phyloP scores from a whole-genome alignment of 2,329 filamentous ascomycete species.

The Xylariales sp. region DNA sequence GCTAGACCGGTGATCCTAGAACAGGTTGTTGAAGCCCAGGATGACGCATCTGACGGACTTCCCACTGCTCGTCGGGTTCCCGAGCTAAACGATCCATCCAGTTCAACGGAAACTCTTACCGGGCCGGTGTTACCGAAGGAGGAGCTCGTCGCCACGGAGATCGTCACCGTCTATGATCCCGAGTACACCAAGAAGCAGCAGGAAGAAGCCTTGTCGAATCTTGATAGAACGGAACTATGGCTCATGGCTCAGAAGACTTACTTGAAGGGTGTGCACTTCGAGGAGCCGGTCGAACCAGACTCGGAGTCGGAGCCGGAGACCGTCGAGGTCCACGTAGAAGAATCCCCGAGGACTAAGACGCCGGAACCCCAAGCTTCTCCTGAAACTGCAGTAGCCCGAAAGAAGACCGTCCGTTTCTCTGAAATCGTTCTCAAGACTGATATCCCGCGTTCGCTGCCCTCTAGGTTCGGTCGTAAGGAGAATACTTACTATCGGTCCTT shows the following conservation, averaged over 20 bases:
- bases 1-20: slow-evolving; percentile 50
- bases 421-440: slow-evolving; percentile 42
- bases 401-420: slow-evolving; percentile 73
- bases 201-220: slow-evolving; percentile 63
- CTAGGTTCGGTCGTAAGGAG: slow-evolving; percentile 54
- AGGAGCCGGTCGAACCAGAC: slow-evolving; percentile 35
- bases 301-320: slow-evolving; percentile 32
- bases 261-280: slow-evolving; percentile 60
- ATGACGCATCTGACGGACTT: slow-evolving; percentile 22
- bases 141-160: slow-evolving; percentile 60
- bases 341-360: slow-evolving; percentile 22
- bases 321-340: slow-evolving; percentile 27
- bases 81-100: slow-evolving; percentile 22
- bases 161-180: slow-evolving; percentile 67
- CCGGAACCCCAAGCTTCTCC: slow-evolving; percentile 21
- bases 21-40: slow-evolving; percentile 30
- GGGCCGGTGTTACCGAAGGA: slow-evolving; percentile 38
- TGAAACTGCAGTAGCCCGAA: slow-evolving; percentile 23
- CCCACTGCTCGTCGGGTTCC: slow-evolving; percentile 24
- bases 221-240: slow-evolving; percentile 85
- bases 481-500: slow-evolving; percentile 88
- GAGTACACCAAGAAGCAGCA: slow-evolving; percentile 71
- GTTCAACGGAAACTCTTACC: slow-evolving; percentile 25
- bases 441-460: slow-evolving; percentile 45
- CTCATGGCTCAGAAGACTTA: slow-evolving; percentile 77